Base-by-base conservation (phyloP, 768 basidiomycete genomes). In the Paxillus rubicundulus region DNA sequence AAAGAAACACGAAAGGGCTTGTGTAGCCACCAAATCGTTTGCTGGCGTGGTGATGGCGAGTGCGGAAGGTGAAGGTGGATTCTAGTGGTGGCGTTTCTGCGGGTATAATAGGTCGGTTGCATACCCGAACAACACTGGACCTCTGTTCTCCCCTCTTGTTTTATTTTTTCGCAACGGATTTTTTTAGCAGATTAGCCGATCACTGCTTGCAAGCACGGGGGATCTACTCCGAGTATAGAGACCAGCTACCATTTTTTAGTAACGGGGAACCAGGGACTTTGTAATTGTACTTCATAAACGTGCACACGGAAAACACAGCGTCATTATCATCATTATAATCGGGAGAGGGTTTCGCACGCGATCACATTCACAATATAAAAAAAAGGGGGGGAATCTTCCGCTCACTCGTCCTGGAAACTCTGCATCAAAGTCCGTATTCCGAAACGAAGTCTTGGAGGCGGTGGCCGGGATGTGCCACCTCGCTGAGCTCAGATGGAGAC, bases 371-470 rank as follows among this genome's bases (percentile, higher is more conserved):
- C 39, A 32, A 56, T 55, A n/a, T n/a, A n/a, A n/a, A n/a, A n/a
- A n/a, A n/a, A n/a, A n/a, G n/a, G n/a, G n/a, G n/a, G 51, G 50
- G 24, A 33, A 56, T 64, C 40, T 54, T 45, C 37, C 8, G n/a
- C 6, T 38, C 38, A 71, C 58, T 68, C 70, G 49, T 65, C 70
- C 56, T 71, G 68, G 47, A 69, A 70, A 57, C 70, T 68, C 40
- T 79, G 79, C 62, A 82, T 75, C 52, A 82, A 67, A 21, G 73
- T 75, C 54, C 74, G 75, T 58, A 82, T 57, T 16, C 80, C 79
- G 56, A 81, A 78, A 49, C 72, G 70, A 50, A 70, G 66, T 50
- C 65, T 71, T 32, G 62, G 61, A 10, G 64, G 60, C 48, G 64
- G 67, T 32, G 72, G 61, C 65, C 64, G 57, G 53, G 58, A 53